Evolutionary conservation across 257 asterid species (phyloP).

Genomic region (Catharanthus roseus): DNA sequence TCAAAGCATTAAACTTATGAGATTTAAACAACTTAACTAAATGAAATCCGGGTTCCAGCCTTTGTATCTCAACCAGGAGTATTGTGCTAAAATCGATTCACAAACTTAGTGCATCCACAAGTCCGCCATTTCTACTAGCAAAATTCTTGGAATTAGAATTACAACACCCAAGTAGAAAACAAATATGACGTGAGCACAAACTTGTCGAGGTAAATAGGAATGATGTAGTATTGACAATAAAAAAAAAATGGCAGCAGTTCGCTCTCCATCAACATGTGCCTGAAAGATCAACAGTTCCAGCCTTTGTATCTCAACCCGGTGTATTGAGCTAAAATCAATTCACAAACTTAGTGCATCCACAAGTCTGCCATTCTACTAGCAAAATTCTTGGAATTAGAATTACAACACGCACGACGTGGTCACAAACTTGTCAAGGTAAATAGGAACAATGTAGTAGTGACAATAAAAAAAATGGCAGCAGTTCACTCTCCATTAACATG

Average conservation of each 20-base stretch:
- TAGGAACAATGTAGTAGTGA: constrained; percentile 58
- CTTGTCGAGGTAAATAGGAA: constrained; percentile 62
- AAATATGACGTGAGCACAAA: constrained; percentile 74
- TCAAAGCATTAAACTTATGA: background rate
- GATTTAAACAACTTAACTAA: background rate
- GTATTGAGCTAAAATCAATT: background rate
- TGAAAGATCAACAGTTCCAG: too few relatives aligned
- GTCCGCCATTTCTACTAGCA: background rate
- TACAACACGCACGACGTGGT: constrained; percentile 44
- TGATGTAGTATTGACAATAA: constrained; percentile 52
- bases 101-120: background rate
- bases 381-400: background rate
- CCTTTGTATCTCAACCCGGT: background rate
- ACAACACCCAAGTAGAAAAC: background rate
- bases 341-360: background rate
- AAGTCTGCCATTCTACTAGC: background rate
- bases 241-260: too few relatives aligned
- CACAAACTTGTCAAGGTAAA: constrained; percentile 73
- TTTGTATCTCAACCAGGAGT: background rate
- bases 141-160: background rate
- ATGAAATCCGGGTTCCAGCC: background rate
- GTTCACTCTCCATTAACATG: too few relatives aligned
- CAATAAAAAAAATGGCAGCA: constrained; percentile 5
- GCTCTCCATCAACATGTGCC: too few relatives aligned
- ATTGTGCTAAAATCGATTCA: background rate